These are phyloP conservation scores for Mycena rebaudengoi DNA, from an alignment of 768 basidiomycete genomes.

Conservation along the genomic window DNA sequence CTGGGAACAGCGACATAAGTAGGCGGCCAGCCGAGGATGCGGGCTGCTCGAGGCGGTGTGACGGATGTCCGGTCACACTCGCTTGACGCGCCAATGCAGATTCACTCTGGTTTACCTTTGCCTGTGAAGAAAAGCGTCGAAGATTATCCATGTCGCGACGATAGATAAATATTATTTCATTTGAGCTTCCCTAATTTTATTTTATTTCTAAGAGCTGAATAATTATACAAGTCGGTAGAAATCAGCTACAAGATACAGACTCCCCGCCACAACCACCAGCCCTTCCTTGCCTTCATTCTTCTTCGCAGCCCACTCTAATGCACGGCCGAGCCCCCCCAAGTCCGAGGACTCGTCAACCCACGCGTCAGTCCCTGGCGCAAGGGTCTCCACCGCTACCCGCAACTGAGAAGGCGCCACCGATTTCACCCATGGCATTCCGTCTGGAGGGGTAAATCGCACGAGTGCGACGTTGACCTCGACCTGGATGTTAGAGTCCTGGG, in stretches of 20 bases:
- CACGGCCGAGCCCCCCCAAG: conserved; percentile 38
- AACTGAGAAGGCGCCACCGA: conserved; percentile 64
- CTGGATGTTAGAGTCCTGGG: conserved; percentile 23
- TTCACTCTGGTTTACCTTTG: too few relatives aligned
- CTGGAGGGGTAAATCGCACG: conserved; percentile 75
- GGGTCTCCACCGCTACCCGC: conserved; percentile 48
- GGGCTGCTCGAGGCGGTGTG: too few relatives aligned
- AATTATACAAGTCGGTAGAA: conserved; percentile 67
- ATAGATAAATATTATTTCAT: not conserved
- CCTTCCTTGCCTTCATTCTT: conserved; percentile 46
- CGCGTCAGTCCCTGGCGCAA: conserved; percentile 55
- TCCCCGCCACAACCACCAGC: conserved; percentile 86
- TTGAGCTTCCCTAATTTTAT: not conserved
- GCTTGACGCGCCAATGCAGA: too few relatives aligned
- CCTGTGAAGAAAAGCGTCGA: too few relatives aligned
- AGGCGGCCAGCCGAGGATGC: too few relatives aligned
- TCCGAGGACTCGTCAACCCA: conserved; percentile 51
- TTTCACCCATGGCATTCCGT: conserved; percentile 95
- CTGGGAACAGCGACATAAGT: too few relatives aligned
- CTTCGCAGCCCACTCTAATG: conserved; percentile 60
- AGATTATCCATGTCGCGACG: not conserved
- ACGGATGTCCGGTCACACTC: too few relatives aligned
- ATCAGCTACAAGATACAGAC: conserved; percentile 94
- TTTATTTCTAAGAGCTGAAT: too few relatives aligned
- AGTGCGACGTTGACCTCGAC: conserved; percentile 60